Conservation (phyloP, 106 monocot species). For the Dioscorea zingiberensis region DNA sequence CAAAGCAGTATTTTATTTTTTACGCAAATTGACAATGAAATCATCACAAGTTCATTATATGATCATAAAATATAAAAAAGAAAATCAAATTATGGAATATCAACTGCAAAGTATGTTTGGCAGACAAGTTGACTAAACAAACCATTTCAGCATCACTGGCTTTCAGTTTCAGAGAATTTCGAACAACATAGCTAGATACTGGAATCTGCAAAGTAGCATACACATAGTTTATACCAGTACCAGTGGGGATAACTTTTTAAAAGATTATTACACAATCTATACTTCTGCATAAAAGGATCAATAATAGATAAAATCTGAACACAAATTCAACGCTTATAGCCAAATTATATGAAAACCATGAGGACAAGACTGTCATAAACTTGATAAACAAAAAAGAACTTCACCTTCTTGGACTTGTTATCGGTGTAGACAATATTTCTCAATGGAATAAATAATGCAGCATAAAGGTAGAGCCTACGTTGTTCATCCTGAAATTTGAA, state of each 20-base stretch:
- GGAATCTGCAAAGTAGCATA: conserved; percentile 41
- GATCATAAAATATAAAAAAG: background rate
- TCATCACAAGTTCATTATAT: background rate
- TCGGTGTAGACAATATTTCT: conserved; percentile 49
- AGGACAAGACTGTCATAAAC: background rate
- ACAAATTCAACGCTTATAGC: too few species aligned
- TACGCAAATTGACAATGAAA: background rate
- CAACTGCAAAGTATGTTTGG: too few species aligned
- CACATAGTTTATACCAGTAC: background rate
- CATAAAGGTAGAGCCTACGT: conserved; percentile 71
- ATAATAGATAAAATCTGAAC: background rate
- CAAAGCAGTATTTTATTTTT: background rate
- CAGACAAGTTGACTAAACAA: background rate
- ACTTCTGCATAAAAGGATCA: background rate
- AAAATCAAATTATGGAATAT: background rate
- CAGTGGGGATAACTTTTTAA: background rate
- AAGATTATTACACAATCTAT: background rate
- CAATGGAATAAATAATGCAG: conserved; percentile 62
- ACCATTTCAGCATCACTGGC: conserved; percentile 83
- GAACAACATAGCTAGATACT: conserved; percentile 56
- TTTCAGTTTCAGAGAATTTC: conserved; percentile 84
- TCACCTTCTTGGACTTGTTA: conserved; percentile 75
- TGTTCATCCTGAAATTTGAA: conserved; percentile 56
- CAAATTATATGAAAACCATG: background rate
- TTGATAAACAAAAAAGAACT: background rate